A percentile compares a stretch with the other conserved stretches of the same genome.
Evolutionary conservation across 2,329 filamentous ascomycete species (phyloP).

Genomic region (Neoarthrinium moseri): DNA sequence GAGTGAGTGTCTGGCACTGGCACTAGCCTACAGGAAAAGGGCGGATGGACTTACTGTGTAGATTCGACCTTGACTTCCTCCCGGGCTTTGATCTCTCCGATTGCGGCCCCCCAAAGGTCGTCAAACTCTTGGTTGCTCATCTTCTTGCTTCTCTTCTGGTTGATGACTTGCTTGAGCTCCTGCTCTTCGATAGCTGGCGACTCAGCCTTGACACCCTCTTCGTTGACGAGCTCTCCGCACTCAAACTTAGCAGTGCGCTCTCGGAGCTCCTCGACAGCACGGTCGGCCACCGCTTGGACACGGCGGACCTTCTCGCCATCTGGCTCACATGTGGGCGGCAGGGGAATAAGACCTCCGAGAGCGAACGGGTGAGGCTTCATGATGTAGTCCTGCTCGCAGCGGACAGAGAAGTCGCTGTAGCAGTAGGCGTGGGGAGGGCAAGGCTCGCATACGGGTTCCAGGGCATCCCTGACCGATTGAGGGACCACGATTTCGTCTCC

Average conservation of each 20-base stretch:
- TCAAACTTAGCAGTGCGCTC: conserved; percentile 86
- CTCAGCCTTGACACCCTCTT: conserved; percentile 57
- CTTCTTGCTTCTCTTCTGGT: conserved; percentile 73
- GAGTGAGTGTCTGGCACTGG: conserved; percentile 7
- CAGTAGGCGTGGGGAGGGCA: conserved; percentile 92
- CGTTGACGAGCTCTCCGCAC: conserved; percentile 71
- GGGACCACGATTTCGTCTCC: conserved; percentile 64
- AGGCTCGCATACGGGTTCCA: conserved; percentile 81
- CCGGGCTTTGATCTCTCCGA: conserved; percentile 66
- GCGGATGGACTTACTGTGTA: too few relatives aligned
- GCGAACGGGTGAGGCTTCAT: conserved; percentile 81
- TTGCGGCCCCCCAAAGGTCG: conserved; percentile 74
- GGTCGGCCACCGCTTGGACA: conserved; percentile 84
- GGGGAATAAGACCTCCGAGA: conserved; percentile 74
- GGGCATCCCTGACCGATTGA: conserved; percentile 65
- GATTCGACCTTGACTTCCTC: conserved; percentile 57
- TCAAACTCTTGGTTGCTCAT: conserved; percentile 90
- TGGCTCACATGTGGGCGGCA: conserved; percentile 90
- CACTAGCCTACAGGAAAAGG: too few relatives aligned
- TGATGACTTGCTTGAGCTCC: conserved; percentile 75
- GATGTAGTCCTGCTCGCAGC: conserved; percentile 86
- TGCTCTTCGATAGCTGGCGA: conserved; percentile 63
- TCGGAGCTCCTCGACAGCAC: conserved; percentile 81
- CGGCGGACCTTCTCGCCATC: conserved; percentile 89
- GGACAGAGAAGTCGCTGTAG: conserved; percentile 71